These are phyloP conservation scores for Aspergillus novofumigatus DNA, from an alignment of 2,329 filamentous ascomycete genomes.

Conservation along the genomic window DNA sequence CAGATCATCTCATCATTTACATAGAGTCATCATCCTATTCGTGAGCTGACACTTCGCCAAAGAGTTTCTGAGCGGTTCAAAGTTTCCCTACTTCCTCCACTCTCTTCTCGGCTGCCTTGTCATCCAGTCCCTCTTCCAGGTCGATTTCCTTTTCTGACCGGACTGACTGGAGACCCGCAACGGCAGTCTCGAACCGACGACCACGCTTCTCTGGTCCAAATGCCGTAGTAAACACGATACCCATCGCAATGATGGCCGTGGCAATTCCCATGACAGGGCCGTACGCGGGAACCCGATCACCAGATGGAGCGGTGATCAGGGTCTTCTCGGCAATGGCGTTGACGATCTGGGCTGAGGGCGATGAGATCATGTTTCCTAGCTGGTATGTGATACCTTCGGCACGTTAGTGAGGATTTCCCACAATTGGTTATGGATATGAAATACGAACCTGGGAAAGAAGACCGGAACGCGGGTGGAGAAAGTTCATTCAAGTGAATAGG, in stretches of 20 bases:
- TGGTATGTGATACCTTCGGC: conserved; percentile 59
- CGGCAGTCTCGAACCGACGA: conserved; percentile 61
- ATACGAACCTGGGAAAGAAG: conserved; percentile 55
- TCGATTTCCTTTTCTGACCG: conserved; percentile 14
- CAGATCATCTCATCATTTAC: not conserved
- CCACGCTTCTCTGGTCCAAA: conserved; percentile 73
- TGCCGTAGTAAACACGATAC: conserved; percentile 64
- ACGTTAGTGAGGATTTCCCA: conserved; percentile 1
- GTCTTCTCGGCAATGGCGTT: conserved; percentile 66
- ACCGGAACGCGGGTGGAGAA: conserved; percentile 66
- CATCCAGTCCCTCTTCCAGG: conserved; percentile 15
- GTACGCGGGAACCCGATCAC: conserved; percentile 62
- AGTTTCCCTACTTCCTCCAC: conserved; percentile 19
- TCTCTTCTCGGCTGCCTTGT: conserved; percentile 20
- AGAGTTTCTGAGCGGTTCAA: not conserved
- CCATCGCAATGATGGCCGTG: conserved; percentile 69
- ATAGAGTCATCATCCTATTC: not conserved
- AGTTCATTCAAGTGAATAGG: conserved; percentile 75
- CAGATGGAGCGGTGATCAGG: conserved; percentile 51
- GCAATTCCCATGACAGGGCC: conserved; percentile 72
- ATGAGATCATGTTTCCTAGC: conserved; percentile 61
- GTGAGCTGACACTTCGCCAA: not conserved
- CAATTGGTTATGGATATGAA: no score
- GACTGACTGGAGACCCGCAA: conserved; percentile 36
- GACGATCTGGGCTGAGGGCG: conserved; percentile 70